Base-by-base conservation (phyloP, 1,284 basidiomycete genomes). In the Tilletia caries region DNA sequence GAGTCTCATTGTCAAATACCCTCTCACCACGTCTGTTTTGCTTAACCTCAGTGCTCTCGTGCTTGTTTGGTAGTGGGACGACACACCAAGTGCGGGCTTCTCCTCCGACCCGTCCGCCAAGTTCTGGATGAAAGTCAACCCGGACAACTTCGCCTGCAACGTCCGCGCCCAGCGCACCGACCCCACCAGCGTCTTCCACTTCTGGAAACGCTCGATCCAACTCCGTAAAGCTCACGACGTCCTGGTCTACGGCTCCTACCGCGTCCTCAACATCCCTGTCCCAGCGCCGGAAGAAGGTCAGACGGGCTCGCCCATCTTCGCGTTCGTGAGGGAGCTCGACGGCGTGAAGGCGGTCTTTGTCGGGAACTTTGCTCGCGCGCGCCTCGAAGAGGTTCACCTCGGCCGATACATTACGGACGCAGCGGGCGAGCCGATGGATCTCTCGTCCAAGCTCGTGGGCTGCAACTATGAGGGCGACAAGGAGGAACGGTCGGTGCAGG, bases 121-220 rank as follows among this genome's bases (percentile, higher is more conserved):
- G 15, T 89, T 91, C 0, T 92, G 90, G 91, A 92, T 92, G 90
- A 85, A 89, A 15, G 87, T 90, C 10, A 89, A 91, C 75, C 89
- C 90, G 54, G 89, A 91, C 75, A 73, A 70, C 20, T 76, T 82
- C 2, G 25, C 2, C 32, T 90, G 89, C 87, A 92, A 92, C 78
- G 89, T 86, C 8, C 85, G 82, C 1, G 82, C 80, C 3, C 88
- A 91, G 79, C 66, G 86, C 10, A 72, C 79, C 0, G 86, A 90
- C 66, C 72, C 83, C 0, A 70, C 84, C 15, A 89, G 88, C 72
- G 88, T 90, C 3, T 85, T 86, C 62, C 76, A 84, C 2, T 91
- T 91, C 77, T 91, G 88, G 86, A 88, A 88, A 76, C 75, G 80
- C 8, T 86, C 88, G 4, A 77, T 91, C 27, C 74, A 71, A 12